Evolutionary conservation across 1,284 basidiomycete genomes (phyloP).

Genomic region (Bondarzewia mesenterica): DNA sequence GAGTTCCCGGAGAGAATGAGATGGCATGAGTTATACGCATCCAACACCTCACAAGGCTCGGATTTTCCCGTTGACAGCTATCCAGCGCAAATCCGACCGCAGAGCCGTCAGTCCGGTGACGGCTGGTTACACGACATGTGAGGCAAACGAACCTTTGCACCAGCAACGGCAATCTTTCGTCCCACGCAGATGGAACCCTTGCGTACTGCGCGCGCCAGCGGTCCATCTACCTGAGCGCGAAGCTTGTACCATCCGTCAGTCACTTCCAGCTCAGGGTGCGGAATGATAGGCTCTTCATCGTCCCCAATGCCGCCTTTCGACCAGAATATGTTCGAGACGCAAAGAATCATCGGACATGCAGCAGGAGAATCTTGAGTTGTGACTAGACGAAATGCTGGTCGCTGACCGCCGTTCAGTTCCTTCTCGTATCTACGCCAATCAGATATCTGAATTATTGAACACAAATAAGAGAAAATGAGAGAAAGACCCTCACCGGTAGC

Average conservation of each 20-base stretch:
- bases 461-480: neutral
- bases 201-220: conserved; percentile 63
- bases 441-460: neutral
- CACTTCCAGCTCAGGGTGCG: conserved; percentile 65
- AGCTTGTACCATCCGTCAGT: conserved; percentile 97
- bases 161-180: conserved; percentile 75
- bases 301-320: conserved; percentile 30
- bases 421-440: conserved; percentile 70
- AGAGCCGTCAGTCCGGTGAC: too few species aligned
- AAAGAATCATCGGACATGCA: conserved; percentile 74
- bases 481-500: conserved; percentile 60
- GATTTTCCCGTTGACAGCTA: conserved; percentile 66
- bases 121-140: neutral
- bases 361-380: conserved; percentile 71
- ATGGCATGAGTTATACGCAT: conserved; percentile 65
- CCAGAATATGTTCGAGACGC: conserved; percentile 68
- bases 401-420: conserved; percentile 72
- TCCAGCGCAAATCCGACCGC: neutral
- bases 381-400: conserved; percentile 76
- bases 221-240: conserved; percentile 66
- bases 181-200: conserved; percentile 68
- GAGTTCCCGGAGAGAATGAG: conserved; percentile 80
- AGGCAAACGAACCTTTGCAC: conserved; percentile 59
- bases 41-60: conserved; percentile 79
- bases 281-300: conserved; percentile 28